Conservation (phyloP, 2,329 filamentous ascomycete species). For the Aulographum hederae region DNA sequence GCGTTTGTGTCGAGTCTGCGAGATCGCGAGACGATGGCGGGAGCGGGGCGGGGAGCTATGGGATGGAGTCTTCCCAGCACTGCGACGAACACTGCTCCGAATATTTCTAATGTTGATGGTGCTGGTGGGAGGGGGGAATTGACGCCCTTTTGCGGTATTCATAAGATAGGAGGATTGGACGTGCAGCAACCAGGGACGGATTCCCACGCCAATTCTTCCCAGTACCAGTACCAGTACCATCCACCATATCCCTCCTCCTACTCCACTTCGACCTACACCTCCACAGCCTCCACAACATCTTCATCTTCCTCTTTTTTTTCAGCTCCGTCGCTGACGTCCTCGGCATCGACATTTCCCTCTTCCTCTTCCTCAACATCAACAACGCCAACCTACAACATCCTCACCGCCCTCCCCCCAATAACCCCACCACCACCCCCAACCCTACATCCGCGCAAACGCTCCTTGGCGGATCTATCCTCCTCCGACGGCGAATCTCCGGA, state of each 20-base stretch:
- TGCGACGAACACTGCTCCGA: constrained; percentile 9
- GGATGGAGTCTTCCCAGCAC: constrained; percentile 5
- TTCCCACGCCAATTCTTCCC: constrained; percentile 6
- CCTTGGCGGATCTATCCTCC: constrained; percentile 10
- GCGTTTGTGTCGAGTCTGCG: neutral
- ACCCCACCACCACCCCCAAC: too few species aligned
- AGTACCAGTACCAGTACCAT: too few species aligned
- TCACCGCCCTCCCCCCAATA: too few species aligned
- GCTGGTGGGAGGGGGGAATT: constrained; percentile 36
- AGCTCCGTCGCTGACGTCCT: constrained; percentile 11
- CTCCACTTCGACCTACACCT: constrained; percentile 7
- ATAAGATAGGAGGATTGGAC: constrained; percentile 53
- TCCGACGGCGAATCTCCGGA: constrained; percentile 19
- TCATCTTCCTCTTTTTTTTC: constrained; percentile 14
- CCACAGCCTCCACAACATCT: constrained; percentile 15
- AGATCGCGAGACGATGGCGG: neutral
- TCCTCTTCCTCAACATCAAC: too few species aligned
- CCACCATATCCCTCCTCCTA: too few species aligned
- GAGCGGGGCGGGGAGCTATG: neutral
- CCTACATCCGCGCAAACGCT: too few species aligned
- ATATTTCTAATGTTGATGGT: too few species aligned
- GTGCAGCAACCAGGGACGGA: constrained; percentile 29
- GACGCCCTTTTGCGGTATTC: constrained; percentile 62
- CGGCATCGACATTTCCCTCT: constrained; percentile 13
- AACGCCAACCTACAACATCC: too few species aligned